Base-by-base conservation (phyloP, 1,284 basidiomycete species). In the Microbotryum lychnidis-dioicae region DNA sequence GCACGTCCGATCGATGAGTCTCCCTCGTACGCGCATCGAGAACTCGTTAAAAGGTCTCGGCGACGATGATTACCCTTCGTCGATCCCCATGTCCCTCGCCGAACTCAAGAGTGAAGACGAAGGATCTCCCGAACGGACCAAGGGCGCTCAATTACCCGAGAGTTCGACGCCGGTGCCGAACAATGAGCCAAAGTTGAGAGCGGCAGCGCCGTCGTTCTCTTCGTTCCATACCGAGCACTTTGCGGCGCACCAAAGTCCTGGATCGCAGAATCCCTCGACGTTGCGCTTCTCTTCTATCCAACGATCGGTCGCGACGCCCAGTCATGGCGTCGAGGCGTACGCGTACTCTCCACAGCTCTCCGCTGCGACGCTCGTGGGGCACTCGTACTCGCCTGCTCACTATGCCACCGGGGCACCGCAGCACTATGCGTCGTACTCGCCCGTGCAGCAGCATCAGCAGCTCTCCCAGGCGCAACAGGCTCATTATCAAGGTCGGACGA, bases 91-190 rank as follows among this genome's bases (percentile, higher is more conserved):
- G 54, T 68, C 67, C 16, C 58, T 68, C 31, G 67, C 67, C 4
- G 67, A 68, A 18, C 64, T 68, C 54, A 68, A 66, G 54, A 60
- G 58, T 16, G 67, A 68, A 29, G 67, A 68, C 29, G 67, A 60
- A 4, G 54, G 53, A 6, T 66, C 65, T 37, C 57, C 21, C 9
- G 67, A 66, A 46, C 56, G 29, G 21, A 55, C 50, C 54, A 59
- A 64, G 16, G 37, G 23, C 16, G 21, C 25, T n/a, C 51, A 57
- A 46, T 42, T 42, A 14, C 37, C 37, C 45, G 18, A n/a, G 49
- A 0, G 20, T 12, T n/a, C 21, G 18, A 16, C 47, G 21, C 29
- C 27, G 46, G 46, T 47, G n/a, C 27, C 55, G 31, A 64, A 63
- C 42, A 65, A 64, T 48, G 62, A 68, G 18, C 64, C 63, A 2